phyloP scores from a whole-genome alignment of 139 green algal genomes.

The Ettlia oleoabundans region DNA sequence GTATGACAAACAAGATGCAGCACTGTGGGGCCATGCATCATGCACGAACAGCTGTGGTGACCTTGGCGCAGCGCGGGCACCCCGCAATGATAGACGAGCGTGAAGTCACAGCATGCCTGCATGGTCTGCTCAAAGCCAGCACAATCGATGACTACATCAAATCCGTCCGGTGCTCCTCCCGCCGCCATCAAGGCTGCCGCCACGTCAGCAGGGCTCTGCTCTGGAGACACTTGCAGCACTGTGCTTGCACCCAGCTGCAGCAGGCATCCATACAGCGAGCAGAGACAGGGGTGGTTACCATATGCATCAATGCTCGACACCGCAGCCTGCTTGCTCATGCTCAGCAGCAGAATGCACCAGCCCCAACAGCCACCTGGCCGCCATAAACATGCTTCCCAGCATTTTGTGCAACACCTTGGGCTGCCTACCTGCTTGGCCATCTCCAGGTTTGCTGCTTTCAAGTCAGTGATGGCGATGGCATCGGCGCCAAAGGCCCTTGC shows the following conservation, averaged over 20 bases:
- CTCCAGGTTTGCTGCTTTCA: constrained; percentile 34
- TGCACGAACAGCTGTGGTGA: too few relatives aligned
- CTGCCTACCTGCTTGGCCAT: constrained; percentile 6
- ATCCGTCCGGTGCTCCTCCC: constrained; percentile 29
- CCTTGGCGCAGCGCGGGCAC: background rate
- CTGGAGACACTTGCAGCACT: background rate
- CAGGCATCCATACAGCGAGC: too few relatives aligned
- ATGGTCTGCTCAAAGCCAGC: constrained; percentile 64
- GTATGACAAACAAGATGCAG: too few relatives aligned
- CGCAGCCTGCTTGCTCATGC: too few relatives aligned
- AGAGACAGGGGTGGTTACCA: too few relatives aligned
- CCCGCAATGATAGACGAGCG: too few relatives aligned
- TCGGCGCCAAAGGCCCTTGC: constrained; percentile 62
- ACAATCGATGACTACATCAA: constrained; percentile 68
- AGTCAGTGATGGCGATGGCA: constrained; percentile 53
- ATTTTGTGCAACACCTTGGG: background rate
- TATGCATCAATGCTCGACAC: too few relatives aligned
- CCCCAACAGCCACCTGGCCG: background rate
- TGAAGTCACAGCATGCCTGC: constrained; percentile 39
- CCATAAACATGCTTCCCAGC: background rate
- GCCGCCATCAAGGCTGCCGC: constrained; percentile 28
- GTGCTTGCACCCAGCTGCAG: too few relatives aligned
- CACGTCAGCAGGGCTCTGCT: background rate
- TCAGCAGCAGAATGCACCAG: too few relatives aligned
- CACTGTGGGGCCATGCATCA: too few relatives aligned